Conservation (phyloP, 495 filamentous ascomycete species). For the Penicillium ucsense region DNA sequence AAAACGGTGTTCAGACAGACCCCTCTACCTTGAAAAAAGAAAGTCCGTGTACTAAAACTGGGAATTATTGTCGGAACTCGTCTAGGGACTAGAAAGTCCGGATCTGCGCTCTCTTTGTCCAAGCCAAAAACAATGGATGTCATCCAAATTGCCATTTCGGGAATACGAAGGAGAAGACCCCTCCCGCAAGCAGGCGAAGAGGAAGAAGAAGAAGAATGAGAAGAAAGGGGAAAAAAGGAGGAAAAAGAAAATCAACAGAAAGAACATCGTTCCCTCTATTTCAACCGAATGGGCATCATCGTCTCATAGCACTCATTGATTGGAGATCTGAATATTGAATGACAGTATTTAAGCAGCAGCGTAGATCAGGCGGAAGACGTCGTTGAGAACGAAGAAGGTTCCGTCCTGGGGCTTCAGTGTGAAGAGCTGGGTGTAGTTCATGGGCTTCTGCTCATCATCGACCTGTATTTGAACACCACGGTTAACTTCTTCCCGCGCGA, state of each 20-base stretch:
- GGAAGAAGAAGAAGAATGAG: background rate
- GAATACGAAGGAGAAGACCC: background rate
- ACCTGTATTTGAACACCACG: slow-evolving; percentile 39
- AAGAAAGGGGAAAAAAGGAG: background rate
- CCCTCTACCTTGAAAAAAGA: too few relatives aligned
- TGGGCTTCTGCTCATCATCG: slow-evolving; percentile 69
- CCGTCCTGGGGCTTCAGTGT: slow-evolving; percentile 64
- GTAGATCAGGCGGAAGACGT: slow-evolving; percentile 82
- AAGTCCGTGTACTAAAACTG: too few relatives aligned
- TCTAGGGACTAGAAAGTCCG: too few relatives aligned
- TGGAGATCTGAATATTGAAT: too few relatives aligned
- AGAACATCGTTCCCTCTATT: background rate
- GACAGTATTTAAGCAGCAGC: slow-evolving; percentile 10
- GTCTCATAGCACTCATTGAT: slow-evolving; percentile 11
- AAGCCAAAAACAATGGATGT: background rate
- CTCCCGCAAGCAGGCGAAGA: too few relatives aligned
- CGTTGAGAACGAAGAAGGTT: slow-evolving; percentile 80
- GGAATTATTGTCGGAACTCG: too few relatives aligned
- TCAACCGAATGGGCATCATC: slow-evolving; percentile 3
- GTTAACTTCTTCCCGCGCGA: too few relatives aligned
- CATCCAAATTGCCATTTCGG: slow-evolving; percentile 1
- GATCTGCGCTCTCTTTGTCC: too few relatives aligned
- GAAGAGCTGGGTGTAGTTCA: slow-evolving; percentile 82
- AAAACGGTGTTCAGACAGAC: too few relatives aligned
- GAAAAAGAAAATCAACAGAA: background rate